A percentile compares a stretch with the other conserved stretches of the same genome.
Conservation (phyloP, 106 monocot genomes). For the Phalaenopsis aphrodite region DNA sequence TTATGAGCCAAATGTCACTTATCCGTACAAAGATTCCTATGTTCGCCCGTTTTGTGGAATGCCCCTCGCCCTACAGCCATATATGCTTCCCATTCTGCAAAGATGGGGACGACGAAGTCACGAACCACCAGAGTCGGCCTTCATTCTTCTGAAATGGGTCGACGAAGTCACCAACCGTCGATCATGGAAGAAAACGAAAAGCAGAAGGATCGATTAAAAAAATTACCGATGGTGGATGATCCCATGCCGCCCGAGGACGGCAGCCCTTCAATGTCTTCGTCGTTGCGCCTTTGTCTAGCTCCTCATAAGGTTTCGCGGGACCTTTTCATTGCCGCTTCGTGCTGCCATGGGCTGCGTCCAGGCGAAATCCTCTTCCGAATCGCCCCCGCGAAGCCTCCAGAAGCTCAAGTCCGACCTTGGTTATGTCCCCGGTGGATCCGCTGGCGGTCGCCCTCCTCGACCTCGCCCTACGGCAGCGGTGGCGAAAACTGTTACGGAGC, state of each 20-base stretch:
- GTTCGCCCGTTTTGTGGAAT: too few relatives aligned
- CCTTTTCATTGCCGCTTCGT: neutral
- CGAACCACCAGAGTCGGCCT: too few relatives aligned
- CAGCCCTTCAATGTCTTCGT: constrained; percentile 3
- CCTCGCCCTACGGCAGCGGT: neutral
- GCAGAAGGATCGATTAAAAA: neutral
- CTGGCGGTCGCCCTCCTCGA: neutral
- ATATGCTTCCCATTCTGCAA: too few relatives aligned
- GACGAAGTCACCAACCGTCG: too few relatives aligned
- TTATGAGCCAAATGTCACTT: too few relatives aligned
- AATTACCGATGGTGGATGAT: neutral
- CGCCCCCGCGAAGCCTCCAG: constrained; percentile 5
- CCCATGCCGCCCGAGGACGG: constrained; percentile 11
- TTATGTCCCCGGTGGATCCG: neutral
- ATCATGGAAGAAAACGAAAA: neutral
- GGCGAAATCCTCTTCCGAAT: neutral
- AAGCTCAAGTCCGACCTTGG: constrained; percentile 12
- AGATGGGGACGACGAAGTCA: too few relatives aligned
- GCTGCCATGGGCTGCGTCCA: constrained; percentile 10
- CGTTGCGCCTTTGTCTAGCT: neutral
- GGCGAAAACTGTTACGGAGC: neutral
- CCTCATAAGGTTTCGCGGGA: too few relatives aligned
- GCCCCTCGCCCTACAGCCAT: too few relatives aligned
- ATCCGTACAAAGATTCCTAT: too few relatives aligned
- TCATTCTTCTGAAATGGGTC: too few relatives aligned